Evolutionary conservation across 768 basidiomycete species (phyloP).

Genomic region (Tricholoma flavovirens): DNA sequence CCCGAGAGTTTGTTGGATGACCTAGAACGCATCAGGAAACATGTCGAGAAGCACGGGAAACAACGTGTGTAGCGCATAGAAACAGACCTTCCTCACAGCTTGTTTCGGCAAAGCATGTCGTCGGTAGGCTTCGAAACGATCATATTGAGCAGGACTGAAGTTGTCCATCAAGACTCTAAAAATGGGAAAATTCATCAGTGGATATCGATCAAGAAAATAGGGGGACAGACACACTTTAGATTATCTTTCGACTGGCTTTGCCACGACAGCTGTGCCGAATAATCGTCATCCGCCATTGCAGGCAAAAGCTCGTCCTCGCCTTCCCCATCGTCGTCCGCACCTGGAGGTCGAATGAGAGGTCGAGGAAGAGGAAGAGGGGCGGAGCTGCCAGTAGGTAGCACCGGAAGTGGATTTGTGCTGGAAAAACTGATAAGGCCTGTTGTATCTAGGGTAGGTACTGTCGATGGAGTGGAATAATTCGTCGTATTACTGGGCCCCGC

Average conservation of each 20-base stretch:
- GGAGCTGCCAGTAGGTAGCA: constrained; percentile 12
- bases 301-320: constrained; percentile 76
- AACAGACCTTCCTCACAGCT: constrained; percentile 67
- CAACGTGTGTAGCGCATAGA: not conserved
- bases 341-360: constrained; percentile 9
- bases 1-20: constrained; percentile 76
- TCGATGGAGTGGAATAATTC: constrained; percentile 8
- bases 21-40: constrained; percentile 48
- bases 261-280: constrained; percentile 77
- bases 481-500: not conserved
- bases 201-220: not conserved
- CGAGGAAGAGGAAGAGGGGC: constrained; percentile 10
- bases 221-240: constrained; percentile 50
- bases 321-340: constrained; percentile 53
- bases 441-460: constrained; percentile 13
- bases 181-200: constrained; percentile 1
- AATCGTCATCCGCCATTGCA: constrained; percentile 87
- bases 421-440: constrained; percentile 18
- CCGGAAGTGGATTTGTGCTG: constrained; percentile 8
- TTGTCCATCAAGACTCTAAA: constrained; percentile 86
- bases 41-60: too few species aligned
- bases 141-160: constrained; percentile 77
- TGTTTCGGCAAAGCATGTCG: constrained; percentile 80
- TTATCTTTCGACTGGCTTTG: constrained; percentile 88
- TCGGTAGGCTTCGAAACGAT: constrained; percentile 84